Conservation (phyloP, 176 grass and related monocot genomes). For the Lolium rigidum region DNA sequence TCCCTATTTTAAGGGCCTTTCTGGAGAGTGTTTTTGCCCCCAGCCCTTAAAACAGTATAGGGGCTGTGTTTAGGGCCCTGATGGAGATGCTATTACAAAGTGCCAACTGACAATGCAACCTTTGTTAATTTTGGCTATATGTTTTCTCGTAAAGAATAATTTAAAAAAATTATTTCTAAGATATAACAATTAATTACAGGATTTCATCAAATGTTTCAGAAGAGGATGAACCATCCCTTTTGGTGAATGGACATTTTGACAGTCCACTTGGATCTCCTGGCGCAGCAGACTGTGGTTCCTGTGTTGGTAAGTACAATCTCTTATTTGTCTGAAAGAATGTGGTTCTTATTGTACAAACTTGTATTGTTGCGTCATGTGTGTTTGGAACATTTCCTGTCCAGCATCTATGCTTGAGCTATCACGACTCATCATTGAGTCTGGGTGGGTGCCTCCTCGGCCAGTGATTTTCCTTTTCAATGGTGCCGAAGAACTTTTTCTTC, state of each 20-base stretch:
- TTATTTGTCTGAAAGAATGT: conserved; percentile 4
- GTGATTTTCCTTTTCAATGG: conserved; percentile 99
- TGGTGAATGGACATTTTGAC: conserved; percentile 98
- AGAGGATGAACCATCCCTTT: conserved; percentile 79
- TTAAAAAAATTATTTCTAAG: conserved; percentile 61
- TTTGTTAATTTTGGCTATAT: conserved; percentile 30
- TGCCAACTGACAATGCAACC: not conserved
- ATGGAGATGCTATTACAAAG: conserved; percentile 3
- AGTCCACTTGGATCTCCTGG: conserved; percentile 97
- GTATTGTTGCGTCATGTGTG: conserved; percentile 23
- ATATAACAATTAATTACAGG: conserved; percentile 80
- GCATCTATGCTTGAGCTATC: conserved; percentile 99
- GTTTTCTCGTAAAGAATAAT: conserved; percentile 43
- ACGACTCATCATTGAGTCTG: conserved; percentile 86
- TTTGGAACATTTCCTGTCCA: conserved; percentile 61
- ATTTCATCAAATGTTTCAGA: conserved; percentile 98
- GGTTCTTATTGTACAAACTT: conserved; percentile 35
- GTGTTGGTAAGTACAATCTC: conserved; percentile 76
- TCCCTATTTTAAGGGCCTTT: not conserved
- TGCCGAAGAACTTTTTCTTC: conserved; percentile 98
- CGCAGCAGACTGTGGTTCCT: conserved; percentile 96
- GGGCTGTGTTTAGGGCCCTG: not conserved
- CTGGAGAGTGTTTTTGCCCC: not conserved
- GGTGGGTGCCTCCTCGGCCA: conserved; percentile 88
- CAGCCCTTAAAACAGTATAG: not conserved